These are phyloP conservation scores for Noccaea caerulescens DNA, from an alignment of 345 rosid genomes.

Conservation along the genomic window DNA sequence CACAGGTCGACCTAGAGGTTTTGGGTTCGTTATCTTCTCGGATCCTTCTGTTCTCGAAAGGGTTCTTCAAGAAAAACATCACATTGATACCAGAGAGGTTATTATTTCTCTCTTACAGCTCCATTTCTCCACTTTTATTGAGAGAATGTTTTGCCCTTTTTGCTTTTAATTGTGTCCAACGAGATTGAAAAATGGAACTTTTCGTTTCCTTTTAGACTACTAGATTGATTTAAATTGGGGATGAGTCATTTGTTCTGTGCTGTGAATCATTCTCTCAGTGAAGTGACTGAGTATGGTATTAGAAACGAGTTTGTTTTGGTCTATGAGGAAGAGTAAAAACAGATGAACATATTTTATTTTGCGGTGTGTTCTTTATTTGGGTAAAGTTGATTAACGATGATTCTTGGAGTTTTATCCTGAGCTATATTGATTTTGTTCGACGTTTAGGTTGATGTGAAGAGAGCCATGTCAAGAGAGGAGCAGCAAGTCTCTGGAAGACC, in stretches of 20 bases:
- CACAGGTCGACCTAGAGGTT: conserved; percentile 76
- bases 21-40: conserved; percentile 78
- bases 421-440: not conserved
- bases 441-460: conserved; percentile 87
- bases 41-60: conserved; percentile 67
- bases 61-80: conserved; percentile 68
- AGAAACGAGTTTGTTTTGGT: conserved; percentile 1
- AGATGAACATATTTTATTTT: not conserved
- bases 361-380: not conserved
- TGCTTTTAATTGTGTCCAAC: not conserved
- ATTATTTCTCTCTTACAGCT: conserved; percentile 4
- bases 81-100: conserved; percentile 75
- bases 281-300: not conserved
- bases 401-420: conserved; percentile 16
- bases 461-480: conserved; percentile 90
- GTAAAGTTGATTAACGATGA: not conserved
- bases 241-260: not conserved
- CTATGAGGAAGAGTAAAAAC: not conserved
- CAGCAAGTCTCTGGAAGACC: conserved; percentile 74
- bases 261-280: not conserved
- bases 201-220: not conserved
- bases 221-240: not conserved
- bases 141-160: conserved; percentile 1
- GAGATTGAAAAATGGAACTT: not conserved
- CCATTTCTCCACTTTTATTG: not conserved